Evolutionary conservation across 2,329 filamentous ascomycete species (phyloP), one percentile per base, ranked within the genome.

Genomic region (Lojkania enalia): DNA sequence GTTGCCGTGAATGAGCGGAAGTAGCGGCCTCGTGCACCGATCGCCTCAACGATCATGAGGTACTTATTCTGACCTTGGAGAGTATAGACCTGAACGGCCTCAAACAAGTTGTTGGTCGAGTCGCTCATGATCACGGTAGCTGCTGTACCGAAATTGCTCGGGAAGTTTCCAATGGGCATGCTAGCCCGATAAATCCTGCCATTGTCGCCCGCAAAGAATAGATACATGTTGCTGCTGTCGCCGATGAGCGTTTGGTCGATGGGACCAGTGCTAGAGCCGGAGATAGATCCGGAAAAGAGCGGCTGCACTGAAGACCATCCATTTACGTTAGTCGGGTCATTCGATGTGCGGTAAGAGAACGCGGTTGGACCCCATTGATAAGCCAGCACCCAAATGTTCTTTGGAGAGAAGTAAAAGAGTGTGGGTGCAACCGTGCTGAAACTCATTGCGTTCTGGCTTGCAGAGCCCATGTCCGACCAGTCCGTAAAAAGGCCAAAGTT

Each of bases 121-220:
- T 83, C 83, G 58, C 67, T 77, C 57, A 84, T 57, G 47, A 85
- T 57, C 0, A 77, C 66, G 2, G 73, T 75, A 1, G 71, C 77
- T 0, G 72, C 44, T 0, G 72, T 69, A 48, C 83, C 82, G 58
- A 87, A 85, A 62, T 64, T 76, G 27, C 77, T 75, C 0, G 84
- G 84, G 73, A 86, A 86, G 49, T 80, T 77, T 35, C 65, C 75
- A 18, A 85, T 78, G 27, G 83, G 74, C 80, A 85, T 86, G 60
- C 75, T 79, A 40, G 82, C 63, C 1, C 83, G 76, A 69, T 86
- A 86, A 59, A 87, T 83, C 35, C 77, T 78, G 63, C 84, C 84
- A 51, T 86, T 84, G 67, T 87, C 84, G 5, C 82, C 84, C 0
- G 76, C 74, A 54, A 86, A 86, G 77, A 86, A 87, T 3, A 87